Evolutionary conservation across 2,329 filamentous ascomycete genomes (phyloP).

Genomic region (Chaetomiaceae sp.): DNA sequence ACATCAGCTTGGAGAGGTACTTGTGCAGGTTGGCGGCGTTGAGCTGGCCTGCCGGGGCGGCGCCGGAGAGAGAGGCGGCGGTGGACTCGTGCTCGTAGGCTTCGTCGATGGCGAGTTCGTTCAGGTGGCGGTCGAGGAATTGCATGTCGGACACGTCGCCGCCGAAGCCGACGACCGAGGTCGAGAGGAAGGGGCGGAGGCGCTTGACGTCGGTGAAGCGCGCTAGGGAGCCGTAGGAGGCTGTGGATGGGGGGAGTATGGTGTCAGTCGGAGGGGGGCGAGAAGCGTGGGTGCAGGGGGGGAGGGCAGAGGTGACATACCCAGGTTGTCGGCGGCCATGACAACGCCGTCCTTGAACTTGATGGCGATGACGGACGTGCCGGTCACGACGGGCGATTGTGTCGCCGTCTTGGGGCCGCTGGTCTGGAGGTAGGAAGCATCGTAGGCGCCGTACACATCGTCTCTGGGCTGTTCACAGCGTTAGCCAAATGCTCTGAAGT

Average conservation of each 20-base stretch:
- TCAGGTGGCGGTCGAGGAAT: slow-evolving; percentile 88
- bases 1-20: slow-evolving; percentile 93
- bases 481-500: slow-evolving; percentile 1
- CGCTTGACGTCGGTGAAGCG: slow-evolving; percentile 97
- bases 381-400: slow-evolving; percentile 88
- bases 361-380: slow-evolving; percentile 88
- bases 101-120: slow-evolving; percentile 79
- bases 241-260: slow-evolving; percentile 45
- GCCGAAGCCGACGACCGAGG: slow-evolving; percentile 84
- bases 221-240: slow-evolving; percentile 93
- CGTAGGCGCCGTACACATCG: slow-evolving; percentile 93
- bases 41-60: slow-evolving; percentile 49
- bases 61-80: slow-evolving; percentile 37
- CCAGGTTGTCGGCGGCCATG: slow-evolving; percentile 93
- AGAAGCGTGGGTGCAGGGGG: slow-evolving; percentile 2
- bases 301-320: slow-evolving; percentile 41
- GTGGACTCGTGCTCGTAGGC: slow-evolving; percentile 57
- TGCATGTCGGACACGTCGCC: slow-evolving; percentile 99
- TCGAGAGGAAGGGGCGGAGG: slow-evolving; percentile 78
- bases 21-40: slow-evolving; percentile 93
- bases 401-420: slow-evolving; percentile 75
- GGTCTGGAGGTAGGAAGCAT: slow-evolving; percentile 73
- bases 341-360: slow-evolving; percentile 97
- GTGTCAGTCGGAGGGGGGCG: background rate
- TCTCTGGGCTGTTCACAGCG: slow-evolving; percentile 71